Percentiles rank a stretch among this genome's conserved stretches.
These are phyloP conservation scores for Saccharomyces hybrid DNA, from an alignment of 1,139 yeast species.

Conservation along the genomic window DNA sequence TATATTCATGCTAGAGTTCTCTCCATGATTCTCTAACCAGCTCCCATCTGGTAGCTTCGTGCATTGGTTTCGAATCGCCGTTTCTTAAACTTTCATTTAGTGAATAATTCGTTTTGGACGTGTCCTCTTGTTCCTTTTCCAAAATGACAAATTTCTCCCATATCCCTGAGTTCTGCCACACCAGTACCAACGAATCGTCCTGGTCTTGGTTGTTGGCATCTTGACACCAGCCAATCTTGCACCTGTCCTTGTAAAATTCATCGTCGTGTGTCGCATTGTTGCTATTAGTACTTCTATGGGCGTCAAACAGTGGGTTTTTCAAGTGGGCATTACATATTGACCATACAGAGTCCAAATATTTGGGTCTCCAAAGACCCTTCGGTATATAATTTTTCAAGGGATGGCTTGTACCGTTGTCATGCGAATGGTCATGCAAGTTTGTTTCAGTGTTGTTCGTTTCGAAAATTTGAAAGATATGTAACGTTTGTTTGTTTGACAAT, in stretches of 20 bases:
- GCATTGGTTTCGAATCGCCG: conserved; percentile 16
- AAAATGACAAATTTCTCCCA: conserved; percentile 82
- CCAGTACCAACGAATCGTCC: conserved; percentile 58
- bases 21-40: conserved; percentile 74
- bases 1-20: conserved; percentile 13
- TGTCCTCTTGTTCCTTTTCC: conserved; percentile 34
- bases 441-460: conserved; percentile 7
- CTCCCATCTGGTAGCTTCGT: conserved; percentile 40
- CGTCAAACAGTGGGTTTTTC: conserved; percentile 27
- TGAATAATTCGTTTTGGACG: conserved; percentile 5
- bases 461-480: conserved; percentile 66
- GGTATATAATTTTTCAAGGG: conserved; percentile 55
- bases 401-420: conserved; percentile 34
- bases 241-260: conserved; percentile 22
- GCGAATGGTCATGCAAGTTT: not conserved
- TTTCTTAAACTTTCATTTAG: conserved; percentile 17
- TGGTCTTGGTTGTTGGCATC: conserved; percentile 19
- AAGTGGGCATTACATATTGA: conserved; percentile 74
- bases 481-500: conserved; percentile 77
- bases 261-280: conserved; percentile 5
- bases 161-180: conserved; percentile 64
- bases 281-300: conserved; percentile 13
- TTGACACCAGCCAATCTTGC: conserved; percentile 31
- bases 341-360: conserved; percentile 83
- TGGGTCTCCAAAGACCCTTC: conserved; percentile 46